Base-by-base conservation (phyloP, 192 early-diverging fungal genomes). In the Gamsiella multidivaricata region DNA sequence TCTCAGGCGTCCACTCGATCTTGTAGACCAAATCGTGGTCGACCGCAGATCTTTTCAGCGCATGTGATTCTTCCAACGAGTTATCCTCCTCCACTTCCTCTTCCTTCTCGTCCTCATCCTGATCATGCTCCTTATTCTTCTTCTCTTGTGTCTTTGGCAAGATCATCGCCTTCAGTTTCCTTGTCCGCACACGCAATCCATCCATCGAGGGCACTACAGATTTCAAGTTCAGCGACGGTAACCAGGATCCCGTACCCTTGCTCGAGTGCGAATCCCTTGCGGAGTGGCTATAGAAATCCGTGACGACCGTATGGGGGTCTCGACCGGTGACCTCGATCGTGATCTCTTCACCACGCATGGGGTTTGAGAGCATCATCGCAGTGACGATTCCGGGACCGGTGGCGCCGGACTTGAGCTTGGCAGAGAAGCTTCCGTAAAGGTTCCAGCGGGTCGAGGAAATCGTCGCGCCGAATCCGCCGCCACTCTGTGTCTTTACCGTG, bases 351-450 rank as follows among this genome's bases (percentile, higher is more conserved):
- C 86, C 86, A 0, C 70, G 20, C 17, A 80, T 81, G 2, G 73
- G 73, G 61, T 88, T 86, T 8, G 82, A 67, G 37, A 78, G 73
- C 53, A 69, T 78, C 65, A 78, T 63, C 37, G 73, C 87, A 14
- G 87, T 84, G 10, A 91, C 89, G 1, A 89, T 86, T 25, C 90
- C 90, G 15, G 79, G 83, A 39, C 81, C 72, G 0, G 78, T 74
- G 18, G 80, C 76, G 5, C 80, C 90, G 0, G 90, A 86, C 37
- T 72, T 67, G 15, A 91, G 42, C 11, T 82, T 84, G 0, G 87
- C 86, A 4, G 83, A 83, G 0, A 90, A 83, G 3, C 80, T 85
- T 10, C 90, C 90, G 51, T 87, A 90, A 47, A 85, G 70, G 61
- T 88, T 82, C 22, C 81, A 88, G 20, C 89, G 80, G 0, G 86